Conservation (phyloP, 768 basidiomycete species). For the Tulasnella sp. region DNA sequence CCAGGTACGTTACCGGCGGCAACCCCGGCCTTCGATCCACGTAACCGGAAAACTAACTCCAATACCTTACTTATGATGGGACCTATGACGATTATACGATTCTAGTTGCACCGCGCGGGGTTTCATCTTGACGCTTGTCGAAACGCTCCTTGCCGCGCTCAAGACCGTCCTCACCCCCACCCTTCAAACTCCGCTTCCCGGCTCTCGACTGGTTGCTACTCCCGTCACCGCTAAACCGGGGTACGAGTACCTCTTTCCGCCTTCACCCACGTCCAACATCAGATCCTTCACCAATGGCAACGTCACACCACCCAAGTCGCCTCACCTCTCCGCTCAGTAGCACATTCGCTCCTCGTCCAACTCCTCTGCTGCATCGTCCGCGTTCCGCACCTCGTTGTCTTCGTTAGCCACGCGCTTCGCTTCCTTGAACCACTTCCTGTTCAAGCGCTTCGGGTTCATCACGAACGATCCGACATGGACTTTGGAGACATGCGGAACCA, state of each 20-base stretch:
- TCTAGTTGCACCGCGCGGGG: conserved; percentile 89
- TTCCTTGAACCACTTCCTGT: too few species aligned
- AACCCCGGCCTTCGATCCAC: too few species aligned
- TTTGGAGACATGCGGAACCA: not conserved
- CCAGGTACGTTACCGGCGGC: too few species aligned
- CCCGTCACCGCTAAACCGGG: not conserved
- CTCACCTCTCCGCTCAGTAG: not conserved
- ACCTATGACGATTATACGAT: conserved; percentile 91
- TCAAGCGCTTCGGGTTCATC: conserved; percentile 40
- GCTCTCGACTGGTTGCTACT: not conserved
- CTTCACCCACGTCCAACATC: not conserved
- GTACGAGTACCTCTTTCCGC: not conserved
- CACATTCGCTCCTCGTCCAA: not conserved
- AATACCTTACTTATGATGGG: conserved; percentile 50
- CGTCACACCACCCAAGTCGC: not conserved
- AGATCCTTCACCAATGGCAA: not conserved
- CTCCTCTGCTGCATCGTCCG: not conserved
- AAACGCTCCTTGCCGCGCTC: conserved; percentile 90
- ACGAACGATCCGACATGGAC: conserved; percentile 25
- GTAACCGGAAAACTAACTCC: too few species aligned
- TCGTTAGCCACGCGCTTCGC: too few species aligned
- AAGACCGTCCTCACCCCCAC: conserved; percentile 92
- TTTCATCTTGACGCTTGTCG: conserved; percentile 80
- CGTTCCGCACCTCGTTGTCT: conserved; percentile 14
- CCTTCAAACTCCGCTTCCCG: conserved; percentile 54